Percentiles rank a stretch among this genome's conserved stretches.
Evolutionary conservation across 2,329 filamentous ascomycete species (phyloP).

Genomic region (Epichloe uncinata): DNA sequence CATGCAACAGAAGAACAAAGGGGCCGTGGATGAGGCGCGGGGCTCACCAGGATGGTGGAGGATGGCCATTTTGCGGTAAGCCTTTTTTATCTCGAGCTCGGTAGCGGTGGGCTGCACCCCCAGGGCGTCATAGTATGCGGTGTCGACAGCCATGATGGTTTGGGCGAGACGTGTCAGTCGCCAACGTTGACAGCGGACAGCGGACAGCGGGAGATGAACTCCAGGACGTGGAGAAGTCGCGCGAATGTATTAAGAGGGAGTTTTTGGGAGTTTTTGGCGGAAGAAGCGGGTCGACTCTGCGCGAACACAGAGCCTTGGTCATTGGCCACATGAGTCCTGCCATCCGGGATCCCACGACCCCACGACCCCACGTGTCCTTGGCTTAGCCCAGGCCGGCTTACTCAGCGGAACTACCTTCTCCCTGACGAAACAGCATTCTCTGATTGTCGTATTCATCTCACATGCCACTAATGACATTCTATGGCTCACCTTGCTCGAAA

Average conservation of each 20-base stretch:
- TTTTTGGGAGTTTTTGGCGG: not conserved
- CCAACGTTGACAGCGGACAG: not conserved
- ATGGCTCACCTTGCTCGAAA: too few species aligned
- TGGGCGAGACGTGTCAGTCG: conserved; percentile 11
- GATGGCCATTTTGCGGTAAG: conserved; percentile 89
- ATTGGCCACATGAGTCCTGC: too few species aligned
- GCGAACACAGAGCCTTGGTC: too few species aligned
- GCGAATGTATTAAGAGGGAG: not conserved
- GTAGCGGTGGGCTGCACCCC: conserved; percentile 72
- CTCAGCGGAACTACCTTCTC: too few species aligned
- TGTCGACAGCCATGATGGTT: conserved; percentile 70
- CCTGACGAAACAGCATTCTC: too few species aligned
- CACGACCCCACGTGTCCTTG: too few species aligned
- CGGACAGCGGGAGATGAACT: not conserved
- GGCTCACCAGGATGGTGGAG: conserved; percentile 70
- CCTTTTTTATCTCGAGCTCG: conserved; percentile 96
- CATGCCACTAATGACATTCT: too few species aligned
- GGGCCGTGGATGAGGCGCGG: not conserved
- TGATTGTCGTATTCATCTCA: too few species aligned
- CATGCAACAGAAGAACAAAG: not conserved
- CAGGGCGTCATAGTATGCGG: conserved; percentile 75
- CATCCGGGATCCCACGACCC: too few species aligned
- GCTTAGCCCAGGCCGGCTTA: too few species aligned
- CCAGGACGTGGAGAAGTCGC: not conserved
- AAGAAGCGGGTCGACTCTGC: not conserved